Conservation (phyloP, 2,329 filamentous ascomycete species). For the Zymoseptoria crescenta region DNA sequence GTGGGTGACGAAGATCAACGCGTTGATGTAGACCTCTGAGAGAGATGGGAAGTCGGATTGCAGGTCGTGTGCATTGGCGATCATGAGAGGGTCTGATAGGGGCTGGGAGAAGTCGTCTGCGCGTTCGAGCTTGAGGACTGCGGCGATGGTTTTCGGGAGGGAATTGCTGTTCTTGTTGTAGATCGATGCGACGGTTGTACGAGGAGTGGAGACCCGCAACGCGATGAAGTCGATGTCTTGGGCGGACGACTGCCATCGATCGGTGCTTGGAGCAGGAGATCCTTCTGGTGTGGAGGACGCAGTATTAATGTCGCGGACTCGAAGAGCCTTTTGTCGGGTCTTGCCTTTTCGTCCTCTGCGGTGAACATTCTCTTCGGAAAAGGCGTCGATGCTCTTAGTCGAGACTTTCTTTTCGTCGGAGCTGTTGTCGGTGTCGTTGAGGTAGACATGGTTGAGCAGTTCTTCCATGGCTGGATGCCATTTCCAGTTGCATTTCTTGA, state of each 20-base stretch:
- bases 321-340: conserved; percentile 32
- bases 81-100: conserved; percentile 14
- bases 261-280: conserved; percentile 26
- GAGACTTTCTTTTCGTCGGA: conserved; percentile 37
- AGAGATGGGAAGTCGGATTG: conserved; percentile 48
- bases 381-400: conserved; percentile 73
- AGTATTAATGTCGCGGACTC: conserved; percentile 21
- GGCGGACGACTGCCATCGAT: conserved; percentile 52
- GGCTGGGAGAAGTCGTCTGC: not conserved
- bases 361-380: conserved; percentile 52
- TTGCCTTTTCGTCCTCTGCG: conserved; percentile 40
- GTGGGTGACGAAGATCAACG: conserved; percentile 49
- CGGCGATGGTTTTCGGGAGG: conserved; percentile 47
- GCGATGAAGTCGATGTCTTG: conserved; percentile 56
- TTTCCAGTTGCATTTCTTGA: conserved; percentile 61
- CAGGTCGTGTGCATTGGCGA: conserved; percentile 45
- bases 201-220: conserved; percentile 42
- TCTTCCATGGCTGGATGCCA: conserved; percentile 68
- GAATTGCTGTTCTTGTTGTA: conserved; percentile 54
- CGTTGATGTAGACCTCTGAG: conserved; percentile 40
- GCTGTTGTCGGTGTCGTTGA: conserved; percentile 57
- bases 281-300: conserved; percentile 20
- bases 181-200: conserved; percentile 44
- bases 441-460: conserved; percentile 68
- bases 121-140: conserved; percentile 38